Evolutionary conservation across 2,329 filamentous ascomycete genomes (phyloP).

Genomic region (Rutstroemia sp.): DNA sequence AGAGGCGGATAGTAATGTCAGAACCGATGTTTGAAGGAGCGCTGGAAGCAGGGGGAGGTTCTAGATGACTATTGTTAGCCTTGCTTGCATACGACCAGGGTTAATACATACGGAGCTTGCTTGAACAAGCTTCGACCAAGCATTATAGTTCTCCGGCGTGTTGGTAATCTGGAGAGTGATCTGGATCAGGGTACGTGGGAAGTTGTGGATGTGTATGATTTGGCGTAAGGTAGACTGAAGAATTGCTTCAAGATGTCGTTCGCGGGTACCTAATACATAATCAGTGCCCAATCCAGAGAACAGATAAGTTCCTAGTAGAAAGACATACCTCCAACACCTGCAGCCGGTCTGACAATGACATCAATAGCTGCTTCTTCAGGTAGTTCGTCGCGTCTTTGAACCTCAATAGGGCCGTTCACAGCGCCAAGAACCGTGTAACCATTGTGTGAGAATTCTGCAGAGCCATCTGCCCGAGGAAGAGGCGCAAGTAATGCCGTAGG

Average conservation of each 20-base stretch:
- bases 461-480: slow-evolving; percentile 69
- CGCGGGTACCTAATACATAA: slow-evolving; percentile 48
- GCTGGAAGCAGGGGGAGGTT: slow-evolving; percentile 75
- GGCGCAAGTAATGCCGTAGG: slow-evolving; percentile 43
- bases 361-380: slow-evolving; percentile 88
- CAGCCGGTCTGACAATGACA: slow-evolving; percentile 79
- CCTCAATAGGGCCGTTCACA: slow-evolving; percentile 90
- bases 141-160: slow-evolving; percentile 60
- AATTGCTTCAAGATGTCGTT: slow-evolving; percentile 75
- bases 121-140: slow-evolving; percentile 52
- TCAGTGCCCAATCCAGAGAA: neutral
- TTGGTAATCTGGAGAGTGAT: slow-evolving; percentile 70
- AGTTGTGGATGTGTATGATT: slow-evolving; percentile 66
- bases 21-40: slow-evolving; percentile 69
- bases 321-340: slow-evolving; percentile 68
- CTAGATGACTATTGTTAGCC: slow-evolving; percentile 35
- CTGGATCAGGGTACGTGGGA: slow-evolving; percentile 72
- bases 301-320: slow-evolving; percentile 2
- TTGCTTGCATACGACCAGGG: slow-evolving; percentile 9
- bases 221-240: slow-evolving; percentile 65
- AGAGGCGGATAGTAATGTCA: slow-evolving; percentile 74
- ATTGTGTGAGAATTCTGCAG: slow-evolving; percentile 65
- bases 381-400: slow-evolving; percentile 79
- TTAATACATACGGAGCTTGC: slow-evolving; percentile 45
- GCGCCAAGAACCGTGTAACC: slow-evolving; percentile 78